Evolutionary conservation across 2,329 filamentous ascomycete species (phyloP).

Genomic region (Neonectria sp.): DNA sequence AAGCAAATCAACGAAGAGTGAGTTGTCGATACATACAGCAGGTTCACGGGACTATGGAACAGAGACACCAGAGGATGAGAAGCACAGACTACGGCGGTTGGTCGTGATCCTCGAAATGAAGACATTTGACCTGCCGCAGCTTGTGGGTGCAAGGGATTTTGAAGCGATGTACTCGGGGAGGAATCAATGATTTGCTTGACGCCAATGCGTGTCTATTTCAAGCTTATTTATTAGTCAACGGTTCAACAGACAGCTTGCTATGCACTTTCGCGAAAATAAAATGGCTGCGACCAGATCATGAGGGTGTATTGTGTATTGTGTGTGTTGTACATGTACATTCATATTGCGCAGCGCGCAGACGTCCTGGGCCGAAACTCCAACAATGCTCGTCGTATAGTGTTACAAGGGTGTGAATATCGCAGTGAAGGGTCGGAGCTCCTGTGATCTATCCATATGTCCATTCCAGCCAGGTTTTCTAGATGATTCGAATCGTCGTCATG

Average conservation of each 20-base stretch:
- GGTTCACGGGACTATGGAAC: background rate
- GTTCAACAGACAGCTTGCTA: background rate
- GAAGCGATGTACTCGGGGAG: background rate
- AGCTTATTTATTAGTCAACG: background rate
- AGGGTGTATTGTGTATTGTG: conserved; percentile 30
- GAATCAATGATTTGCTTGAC: conserved; percentile 6
- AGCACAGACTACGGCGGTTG: background rate
- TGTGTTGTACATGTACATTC: conserved; percentile 47
- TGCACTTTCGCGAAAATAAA: background rate
- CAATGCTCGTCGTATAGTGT: conserved; percentile 48
- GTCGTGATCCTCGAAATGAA: background rate
- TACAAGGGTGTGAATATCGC: conserved; percentile 44
- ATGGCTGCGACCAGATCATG: conserved; percentile 10
- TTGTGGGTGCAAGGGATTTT: background rate
- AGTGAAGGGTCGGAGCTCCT: conserved; percentile 17
- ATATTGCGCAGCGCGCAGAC: conserved; percentile 38
- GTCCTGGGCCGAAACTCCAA: conserved; percentile 50
- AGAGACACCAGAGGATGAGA: background rate
- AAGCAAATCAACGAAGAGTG: conserved; percentile 19
- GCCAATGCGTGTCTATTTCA: background rate
- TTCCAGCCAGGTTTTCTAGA: conserved; percentile 18
- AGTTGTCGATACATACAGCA: background rate
- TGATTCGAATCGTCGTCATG: conserved; percentile 34
- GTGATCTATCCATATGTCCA: conserved; percentile 28
- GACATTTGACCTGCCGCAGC: background rate